phyloP scores from a whole-genome alignment of 108 stramenopile genomes.

The Chaetoceros tenuissimus region DNA sequence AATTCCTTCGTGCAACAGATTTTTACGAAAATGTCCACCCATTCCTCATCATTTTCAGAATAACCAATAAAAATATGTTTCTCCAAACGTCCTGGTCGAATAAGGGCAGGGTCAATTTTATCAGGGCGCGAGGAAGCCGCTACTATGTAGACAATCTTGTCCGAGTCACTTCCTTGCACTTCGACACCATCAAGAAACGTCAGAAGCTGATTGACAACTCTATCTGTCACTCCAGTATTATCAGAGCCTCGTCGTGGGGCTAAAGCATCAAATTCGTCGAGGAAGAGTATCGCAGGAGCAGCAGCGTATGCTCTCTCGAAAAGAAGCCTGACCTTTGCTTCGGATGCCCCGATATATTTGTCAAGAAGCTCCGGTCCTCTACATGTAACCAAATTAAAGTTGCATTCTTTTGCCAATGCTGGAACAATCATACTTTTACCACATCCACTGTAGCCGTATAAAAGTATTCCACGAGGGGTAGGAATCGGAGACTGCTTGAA shows the following conservation, averaged over 20 bases:
- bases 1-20: conserved; percentile 38
- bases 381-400: conserved; percentile 80
- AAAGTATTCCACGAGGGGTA: conserved; percentile 65
- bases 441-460: conserved; percentile 71
- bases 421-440: conserved; percentile 82
- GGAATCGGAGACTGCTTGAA: conserved; percentile 55
- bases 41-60: conserved; percentile 50
- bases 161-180: conserved; percentile 12
- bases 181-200: conserved; percentile 96
- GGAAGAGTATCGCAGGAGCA: conserved; percentile 88
- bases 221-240: conserved; percentile 94
- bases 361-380: conserved; percentile 95
- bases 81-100: conserved; percentile 92
- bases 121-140: conserved; percentile 92
- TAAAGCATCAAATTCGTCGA: conserved; percentile 94
- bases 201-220: conserved; percentile 96
- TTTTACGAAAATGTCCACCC: conserved; percentile 47
- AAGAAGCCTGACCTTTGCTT: conserved; percentile 90
- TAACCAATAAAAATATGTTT: conserved; percentile 82
- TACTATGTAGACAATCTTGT: conserved; percentile 72
- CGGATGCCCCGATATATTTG: conserved; percentile 95
- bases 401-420: conserved; percentile 77
- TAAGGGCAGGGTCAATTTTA: conserved; percentile 89
- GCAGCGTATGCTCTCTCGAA: conserved; percentile 83
- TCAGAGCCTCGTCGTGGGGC: conserved; percentile 93